Evolutionary conservation across 306 rosid species (phyloP).

Genomic region (Mucuna pruriens): DNA sequence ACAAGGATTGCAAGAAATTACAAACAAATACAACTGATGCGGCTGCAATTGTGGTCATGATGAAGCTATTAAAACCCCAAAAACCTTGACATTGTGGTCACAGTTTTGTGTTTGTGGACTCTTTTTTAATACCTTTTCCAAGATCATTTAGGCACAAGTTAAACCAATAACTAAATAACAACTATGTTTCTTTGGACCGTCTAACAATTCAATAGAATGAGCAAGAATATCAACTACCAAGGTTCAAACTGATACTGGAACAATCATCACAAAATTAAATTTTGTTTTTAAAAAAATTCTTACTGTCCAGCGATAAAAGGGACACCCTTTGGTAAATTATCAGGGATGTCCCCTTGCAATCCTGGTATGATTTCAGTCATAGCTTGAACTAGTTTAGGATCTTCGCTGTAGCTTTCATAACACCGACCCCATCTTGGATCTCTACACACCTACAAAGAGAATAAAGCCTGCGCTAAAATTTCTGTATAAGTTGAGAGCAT

Average conservation of each 20-base stretch:
- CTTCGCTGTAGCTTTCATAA: slow-evolving; percentile 62
- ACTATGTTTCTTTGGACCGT: not conserved
- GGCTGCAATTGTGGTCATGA: not conserved
- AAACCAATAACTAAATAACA: slow-evolving; percentile 10
- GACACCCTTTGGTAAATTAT: slow-evolving; percentile 39
- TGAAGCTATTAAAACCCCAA: not conserved
- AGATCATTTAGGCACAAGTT: not conserved
- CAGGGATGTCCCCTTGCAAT: slow-evolving; percentile 51
- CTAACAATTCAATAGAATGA: not conserved
- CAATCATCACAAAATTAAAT: not conserved
- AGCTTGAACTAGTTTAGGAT: slow-evolving; percentile 47
- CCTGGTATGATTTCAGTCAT: slow-evolving; percentile 58
- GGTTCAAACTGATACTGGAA: not conserved
- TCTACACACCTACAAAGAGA: slow-evolving; percentile 53
- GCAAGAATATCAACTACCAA: slow-evolving; percentile 26
- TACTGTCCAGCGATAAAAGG: slow-evolving; percentile 55
- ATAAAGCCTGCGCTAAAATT: not conserved
- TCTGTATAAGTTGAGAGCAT: not conserved
- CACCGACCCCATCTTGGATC: slow-evolving; percentile 71
- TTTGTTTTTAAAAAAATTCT: slow-evolving; percentile 1
- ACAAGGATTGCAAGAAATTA: not conserved
- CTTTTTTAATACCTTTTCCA: not conserved
- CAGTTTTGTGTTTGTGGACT: not conserved
- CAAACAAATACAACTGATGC: too few relatives aligned
- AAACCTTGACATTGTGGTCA: not conserved